Conservation (phyloP, 305 asterid species). For the Solanum hybrid region DNA sequence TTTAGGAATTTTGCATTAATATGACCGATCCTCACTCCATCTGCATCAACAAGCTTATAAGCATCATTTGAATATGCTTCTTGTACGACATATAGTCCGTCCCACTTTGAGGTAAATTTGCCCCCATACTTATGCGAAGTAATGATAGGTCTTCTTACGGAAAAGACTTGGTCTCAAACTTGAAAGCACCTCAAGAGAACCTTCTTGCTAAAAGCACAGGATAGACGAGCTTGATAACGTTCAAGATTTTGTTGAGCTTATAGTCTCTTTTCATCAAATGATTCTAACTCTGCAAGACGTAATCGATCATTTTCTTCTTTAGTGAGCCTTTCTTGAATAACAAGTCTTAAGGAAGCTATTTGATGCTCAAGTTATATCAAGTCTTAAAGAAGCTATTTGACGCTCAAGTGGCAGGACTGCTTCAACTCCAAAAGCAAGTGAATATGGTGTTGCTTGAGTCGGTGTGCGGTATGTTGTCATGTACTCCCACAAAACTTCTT, state of each 20-base stretch:
- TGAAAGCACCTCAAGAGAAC: neutral
- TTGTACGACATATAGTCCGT: neutral
- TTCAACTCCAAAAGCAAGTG: neutral
- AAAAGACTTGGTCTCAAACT: neutral
- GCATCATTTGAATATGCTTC: neutral
- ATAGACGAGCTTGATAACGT: neutral
- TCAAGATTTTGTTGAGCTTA: neutral
- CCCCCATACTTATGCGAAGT: neutral
- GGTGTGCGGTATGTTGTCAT: neutral
- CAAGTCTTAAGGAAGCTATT: too few species aligned
- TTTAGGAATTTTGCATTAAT: neutral
- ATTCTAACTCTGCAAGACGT: neutral
- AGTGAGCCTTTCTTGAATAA: neutral
- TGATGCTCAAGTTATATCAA: too few species aligned
- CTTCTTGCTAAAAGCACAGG: neutral
- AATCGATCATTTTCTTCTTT: neutral
- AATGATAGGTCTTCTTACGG: neutral
- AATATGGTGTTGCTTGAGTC: neutral
- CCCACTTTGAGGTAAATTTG: neutral
- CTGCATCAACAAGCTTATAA: neutral
- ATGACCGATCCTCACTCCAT: neutral
- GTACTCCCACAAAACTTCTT: neutral
- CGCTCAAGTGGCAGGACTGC: neutral
- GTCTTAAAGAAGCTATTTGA: too few species aligned
- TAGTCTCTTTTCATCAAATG: neutral